A percentile compares a stretch with the other conserved stretches of the same genome.
Conservation (phyloP, 495 filamentous ascomycete genomes). For the Talaromyces nanjingensis region DNA sequence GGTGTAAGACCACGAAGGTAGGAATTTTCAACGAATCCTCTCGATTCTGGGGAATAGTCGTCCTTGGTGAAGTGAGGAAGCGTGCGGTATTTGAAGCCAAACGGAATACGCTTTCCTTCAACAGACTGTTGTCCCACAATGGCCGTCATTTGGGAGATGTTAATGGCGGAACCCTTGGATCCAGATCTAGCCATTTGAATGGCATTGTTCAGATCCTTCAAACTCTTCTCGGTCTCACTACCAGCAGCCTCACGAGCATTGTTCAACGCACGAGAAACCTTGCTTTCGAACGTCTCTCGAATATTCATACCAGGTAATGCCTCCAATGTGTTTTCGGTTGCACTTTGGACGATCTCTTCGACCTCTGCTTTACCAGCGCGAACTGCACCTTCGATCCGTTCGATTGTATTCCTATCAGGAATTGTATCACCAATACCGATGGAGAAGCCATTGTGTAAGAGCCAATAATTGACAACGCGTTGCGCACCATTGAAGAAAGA, state of each 20-base stretch:
- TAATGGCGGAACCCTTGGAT: constrained; percentile 97
- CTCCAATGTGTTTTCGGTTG: constrained; percentile 80
- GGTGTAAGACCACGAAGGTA: constrained; percentile 95
- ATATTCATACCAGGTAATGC: constrained; percentile 94
- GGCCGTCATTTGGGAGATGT: constrained; percentile 98
- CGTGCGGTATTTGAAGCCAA: constrained; percentile 97
- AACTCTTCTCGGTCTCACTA: constrained; percentile 78
- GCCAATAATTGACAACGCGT: constrained; percentile 91
- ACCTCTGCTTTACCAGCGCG: constrained; percentile 74
- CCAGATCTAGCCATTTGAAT: constrained; percentile 92
- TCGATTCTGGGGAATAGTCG: constrained; percentile 93
- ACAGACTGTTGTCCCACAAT: constrained; percentile 96
- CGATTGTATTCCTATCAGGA: constrained; percentile 74
- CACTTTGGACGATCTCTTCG: constrained; percentile 58
- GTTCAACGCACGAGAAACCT: constrained; percentile 89
- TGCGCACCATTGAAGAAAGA: constrained; percentile 94
- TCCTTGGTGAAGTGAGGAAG: constrained; percentile 98
- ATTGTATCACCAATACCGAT: constrained; percentile 99
- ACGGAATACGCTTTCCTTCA: constrained; percentile 97
- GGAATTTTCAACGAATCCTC: constrained; percentile 98
- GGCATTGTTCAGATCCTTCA: constrained; percentile 94
- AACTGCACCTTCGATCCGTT: constrained; percentile 75
- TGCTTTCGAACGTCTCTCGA: constrained; percentile 94
- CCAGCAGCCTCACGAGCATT: constrained; percentile 93
- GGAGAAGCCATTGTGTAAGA: constrained; percentile 95